phyloP scores from a whole-genome alignment of 179 eudicot species.

The Gypsophila paniculata region DNA sequence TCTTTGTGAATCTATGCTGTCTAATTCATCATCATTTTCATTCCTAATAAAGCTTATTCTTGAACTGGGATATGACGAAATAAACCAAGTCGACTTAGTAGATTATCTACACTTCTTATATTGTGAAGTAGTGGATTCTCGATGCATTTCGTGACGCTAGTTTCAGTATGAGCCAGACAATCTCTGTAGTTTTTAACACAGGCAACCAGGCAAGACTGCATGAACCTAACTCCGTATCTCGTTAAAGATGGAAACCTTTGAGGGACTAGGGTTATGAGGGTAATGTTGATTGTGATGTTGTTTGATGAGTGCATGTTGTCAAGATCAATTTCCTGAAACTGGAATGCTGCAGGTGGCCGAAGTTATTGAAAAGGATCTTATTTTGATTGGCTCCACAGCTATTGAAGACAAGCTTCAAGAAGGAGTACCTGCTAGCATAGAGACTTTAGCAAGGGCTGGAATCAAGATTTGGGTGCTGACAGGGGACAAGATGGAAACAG shows the following conservation, averaged over 20 bases:
- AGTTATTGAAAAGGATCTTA: conserved; percentile 81
- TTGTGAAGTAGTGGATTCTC: neutral
- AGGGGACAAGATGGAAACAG: conserved; percentile 98
- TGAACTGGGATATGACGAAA: neutral
- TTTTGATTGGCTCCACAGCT: conserved; percentile 86
- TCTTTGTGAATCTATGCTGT: neutral
- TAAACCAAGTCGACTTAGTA: neutral
- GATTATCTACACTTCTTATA: neutral
- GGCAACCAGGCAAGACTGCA: neutral
- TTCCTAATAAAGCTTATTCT: neutral
- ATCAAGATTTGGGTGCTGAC: conserved; percentile 96
- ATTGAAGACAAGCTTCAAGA: conserved; percentile 99
- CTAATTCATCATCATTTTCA: neutral
- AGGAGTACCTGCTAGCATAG: conserved; percentile 91
- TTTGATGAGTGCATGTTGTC: neutral
- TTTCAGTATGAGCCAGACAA: neutral
- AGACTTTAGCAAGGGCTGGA: conserved; percentile 92
- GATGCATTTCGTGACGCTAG: neutral
- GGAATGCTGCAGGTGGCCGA: conserved; percentile 70
- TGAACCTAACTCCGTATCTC: neutral
- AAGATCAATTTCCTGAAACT: conserved; percentile 15
- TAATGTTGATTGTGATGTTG: neutral
- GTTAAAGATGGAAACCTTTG: neutral
- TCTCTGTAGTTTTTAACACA: neutral
- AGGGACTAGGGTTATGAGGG: neutral